Evolutionary conservation across 768 basidiomycete species (phyloP).

Genomic region (Punctularia strigosozonata): DNA sequence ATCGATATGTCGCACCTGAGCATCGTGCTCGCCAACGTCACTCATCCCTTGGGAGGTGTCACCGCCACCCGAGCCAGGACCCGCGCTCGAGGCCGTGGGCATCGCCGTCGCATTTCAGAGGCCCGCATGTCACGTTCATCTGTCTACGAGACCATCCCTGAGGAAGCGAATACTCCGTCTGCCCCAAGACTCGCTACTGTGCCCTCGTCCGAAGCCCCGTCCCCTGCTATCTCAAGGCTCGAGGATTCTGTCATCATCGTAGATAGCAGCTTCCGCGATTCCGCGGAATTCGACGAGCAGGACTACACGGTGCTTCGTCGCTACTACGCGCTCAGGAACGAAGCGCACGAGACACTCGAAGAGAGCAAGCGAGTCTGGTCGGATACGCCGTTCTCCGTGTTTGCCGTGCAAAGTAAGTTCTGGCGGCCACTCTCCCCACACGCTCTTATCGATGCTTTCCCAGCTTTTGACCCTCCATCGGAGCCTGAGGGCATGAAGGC

Average conservation of each 20-base stretch:
- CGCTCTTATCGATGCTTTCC: conserved; percentile 5
- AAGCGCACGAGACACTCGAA: conserved; percentile 50
- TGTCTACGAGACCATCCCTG: conserved; percentile 72
- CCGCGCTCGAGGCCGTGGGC: conserved; percentile 51
- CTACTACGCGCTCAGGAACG: conserved; percentile 58
- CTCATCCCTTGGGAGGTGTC: conserved; percentile 32
- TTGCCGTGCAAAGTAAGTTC: conserved; percentile 57
- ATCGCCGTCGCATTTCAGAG: conserved; percentile 59
- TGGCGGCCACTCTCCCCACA: not conserved
- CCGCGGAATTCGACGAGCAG: conserved; percentile 53
- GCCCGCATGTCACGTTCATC: conserved; percentile 53
- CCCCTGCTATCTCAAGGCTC: conserved; percentile 1
- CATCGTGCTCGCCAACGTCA: conserved; percentile 39
- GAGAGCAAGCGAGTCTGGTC: conserved; percentile 57
- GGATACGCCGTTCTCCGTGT: conserved; percentile 68
- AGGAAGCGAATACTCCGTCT: conserved; percentile 33
- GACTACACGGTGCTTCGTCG: conserved; percentile 52
- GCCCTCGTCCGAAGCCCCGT: not conserved
- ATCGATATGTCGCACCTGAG: conserved; percentile 60
- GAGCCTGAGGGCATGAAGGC: conserved; percentile 61
- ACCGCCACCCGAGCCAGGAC: conserved; percentile 30
- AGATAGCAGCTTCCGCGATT: conserved; percentile 35
- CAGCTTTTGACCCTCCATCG: conserved; percentile 62
- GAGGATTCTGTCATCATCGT: conserved; percentile 37
- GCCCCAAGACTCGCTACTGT: conserved; percentile 5